Evolutionary conservation across 2,329 filamentous ascomycete genomes (phyloP), one percentile per base, ranked within the genome.

Genomic region (Pseudopithomyces maydicus): DNA sequence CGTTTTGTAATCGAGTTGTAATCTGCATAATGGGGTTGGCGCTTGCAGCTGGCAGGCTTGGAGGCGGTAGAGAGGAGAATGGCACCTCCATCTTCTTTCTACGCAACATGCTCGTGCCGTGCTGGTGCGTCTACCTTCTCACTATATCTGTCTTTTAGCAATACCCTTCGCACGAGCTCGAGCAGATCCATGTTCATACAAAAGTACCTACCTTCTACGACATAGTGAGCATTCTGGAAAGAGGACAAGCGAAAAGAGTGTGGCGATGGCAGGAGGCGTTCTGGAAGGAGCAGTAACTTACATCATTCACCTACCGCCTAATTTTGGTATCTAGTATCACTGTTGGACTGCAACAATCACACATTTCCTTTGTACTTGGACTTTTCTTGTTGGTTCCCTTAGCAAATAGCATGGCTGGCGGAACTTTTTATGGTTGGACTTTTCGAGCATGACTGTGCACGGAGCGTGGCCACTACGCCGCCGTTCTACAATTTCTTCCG

Each of bases 1-100:
- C 69, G 68, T 63, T 50, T 75, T 73, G 70, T 75, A 75, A 75
- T 74, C 66, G 68, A 63, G 64, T 70, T 74, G 70, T 74, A 74
- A 75, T 75, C 67, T 72, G 71, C 71, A 71, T 71, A 53, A 62
- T 61, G 62, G 64, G 63, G 58, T 58, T 60, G 62, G 47, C 47
- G 50, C 55, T 52, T 52, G 47, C 56, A 52, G 56, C 56, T 48
- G 52, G 19, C 26, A 29, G 26, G 12, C 32, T 53, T 48, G 46
- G 46, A 45, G 52, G 54, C 32, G 39, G 47, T 52, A 44, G 56
- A 51, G 41, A 26, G 56, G 39, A 43, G 47, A 42, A 52, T 46
- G 11, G 29, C 43, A 43, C 19, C 20, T 48, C 44, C 46, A 54
- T 51, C 20, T 41, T 51, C 35, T 35, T 22, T 36, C 32, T 38